These are phyloP conservation scores for Plicaturopsis crispa DNA, from an alignment of 768 basidiomycete species.

Conservation along the genomic window DNA sequence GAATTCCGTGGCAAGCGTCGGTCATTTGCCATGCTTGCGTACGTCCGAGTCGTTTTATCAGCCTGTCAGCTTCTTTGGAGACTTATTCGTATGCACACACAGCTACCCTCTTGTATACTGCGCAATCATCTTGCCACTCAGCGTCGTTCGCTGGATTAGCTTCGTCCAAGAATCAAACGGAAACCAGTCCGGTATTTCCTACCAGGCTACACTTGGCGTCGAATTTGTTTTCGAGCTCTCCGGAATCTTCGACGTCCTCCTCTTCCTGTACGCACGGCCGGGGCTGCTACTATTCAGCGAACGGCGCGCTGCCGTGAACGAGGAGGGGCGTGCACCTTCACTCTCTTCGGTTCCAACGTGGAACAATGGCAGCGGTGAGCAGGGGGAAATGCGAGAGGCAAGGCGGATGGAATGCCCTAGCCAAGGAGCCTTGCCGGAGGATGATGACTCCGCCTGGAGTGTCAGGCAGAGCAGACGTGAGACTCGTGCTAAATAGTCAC, in stretches of 20 bases:
- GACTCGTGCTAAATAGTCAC: too few relatives aligned
- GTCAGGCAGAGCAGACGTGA: too few relatives aligned
- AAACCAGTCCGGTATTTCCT: conserved; percentile 12
- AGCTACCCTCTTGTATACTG: conserved; percentile 33
- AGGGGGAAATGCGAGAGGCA: too few relatives aligned
- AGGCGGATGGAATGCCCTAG: too few relatives aligned
- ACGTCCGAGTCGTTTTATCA: too few relatives aligned
- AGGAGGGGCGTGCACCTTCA: too few relatives aligned
- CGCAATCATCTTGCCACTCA: conserved; percentile 29
- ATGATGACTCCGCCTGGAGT: too few relatives aligned
- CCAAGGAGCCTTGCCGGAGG: too few relatives aligned
- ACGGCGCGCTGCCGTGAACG: too few relatives aligned
- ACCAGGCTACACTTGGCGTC: conserved; percentile 24
- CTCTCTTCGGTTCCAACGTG: too few relatives aligned
- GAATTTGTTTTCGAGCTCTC: conserved; percentile 26
- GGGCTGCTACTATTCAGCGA: conserved; percentile 22
- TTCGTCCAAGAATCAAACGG: conserved; percentile 16
- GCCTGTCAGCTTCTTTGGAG: too few relatives aligned
- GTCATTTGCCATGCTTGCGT: conserved; percentile 24
- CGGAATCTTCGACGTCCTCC: conserved; percentile 30
- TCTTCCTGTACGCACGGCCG: conserved; percentile 28
- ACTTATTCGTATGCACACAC: not conserved
- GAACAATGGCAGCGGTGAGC: too few relatives aligned
- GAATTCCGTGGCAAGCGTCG: conserved; percentile 9
- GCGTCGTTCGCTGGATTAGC: conserved; percentile 30